These are phyloP conservation scores for Globisporangium abappressorium DNA, from an alignment of 352 stramenopile genomes.

Conservation along the genomic window DNA sequence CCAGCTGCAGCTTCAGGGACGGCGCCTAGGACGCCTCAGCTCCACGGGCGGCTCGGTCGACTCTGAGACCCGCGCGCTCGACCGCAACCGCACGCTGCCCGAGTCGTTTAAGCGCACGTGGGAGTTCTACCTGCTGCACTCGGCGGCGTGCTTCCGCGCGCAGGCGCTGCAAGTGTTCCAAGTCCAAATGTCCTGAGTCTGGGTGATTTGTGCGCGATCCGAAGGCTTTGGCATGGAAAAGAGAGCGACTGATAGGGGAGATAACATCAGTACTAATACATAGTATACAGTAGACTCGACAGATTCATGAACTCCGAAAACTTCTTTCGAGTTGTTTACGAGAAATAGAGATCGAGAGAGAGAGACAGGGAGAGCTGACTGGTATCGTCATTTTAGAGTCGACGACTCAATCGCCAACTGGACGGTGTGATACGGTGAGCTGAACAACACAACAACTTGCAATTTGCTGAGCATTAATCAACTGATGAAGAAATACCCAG, in stretches of 20 bases:
- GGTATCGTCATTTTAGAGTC: no score
- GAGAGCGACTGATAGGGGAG: background rate
- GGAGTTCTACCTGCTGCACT: slow-evolving; percentile 89
- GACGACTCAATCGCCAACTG: no score
- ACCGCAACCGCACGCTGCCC: slow-evolving; percentile 37
- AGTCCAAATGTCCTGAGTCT: slow-evolving; percentile 41
- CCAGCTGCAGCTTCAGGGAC: slow-evolving; percentile 8
- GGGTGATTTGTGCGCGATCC: background rate
- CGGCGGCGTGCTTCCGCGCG: slow-evolving; percentile 75
- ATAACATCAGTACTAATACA: background rate
- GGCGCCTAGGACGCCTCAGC: slow-evolving; percentile 14
- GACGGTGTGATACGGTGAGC: no score
- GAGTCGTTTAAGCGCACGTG: slow-evolving; percentile 83
- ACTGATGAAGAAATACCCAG: no score
- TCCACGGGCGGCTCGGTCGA: background rate
- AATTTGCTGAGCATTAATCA: no score
- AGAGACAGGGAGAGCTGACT: no score
- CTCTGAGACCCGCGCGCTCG: slow-evolving; percentile 9
- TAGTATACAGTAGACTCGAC: background rate
- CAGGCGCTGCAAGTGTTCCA: slow-evolving; percentile 73
- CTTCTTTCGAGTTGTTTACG: background rate
- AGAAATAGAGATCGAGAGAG: background rate
- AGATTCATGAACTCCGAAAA: background rate
- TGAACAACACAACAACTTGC: no score
- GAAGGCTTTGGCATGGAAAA: background rate